Evolutionary conservation across 345 rosid genomes (phyloP).

Genomic region (Mallotus nudiflorus): DNA sequence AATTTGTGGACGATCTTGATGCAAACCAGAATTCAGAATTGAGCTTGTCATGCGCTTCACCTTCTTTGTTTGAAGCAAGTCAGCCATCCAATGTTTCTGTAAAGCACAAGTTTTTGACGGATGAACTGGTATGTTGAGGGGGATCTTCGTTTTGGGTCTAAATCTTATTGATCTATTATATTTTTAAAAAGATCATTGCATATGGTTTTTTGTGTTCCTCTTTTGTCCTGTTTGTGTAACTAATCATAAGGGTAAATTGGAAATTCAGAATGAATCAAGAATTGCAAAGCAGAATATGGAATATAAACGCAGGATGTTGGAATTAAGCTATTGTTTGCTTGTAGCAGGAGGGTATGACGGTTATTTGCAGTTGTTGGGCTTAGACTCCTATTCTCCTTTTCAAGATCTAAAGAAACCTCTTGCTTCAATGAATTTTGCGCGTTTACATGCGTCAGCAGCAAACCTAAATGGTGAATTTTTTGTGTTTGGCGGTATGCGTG

Average conservation of each 20-base stretch:
- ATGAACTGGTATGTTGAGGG: too few species aligned
- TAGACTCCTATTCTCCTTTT: conserved; percentile 60
- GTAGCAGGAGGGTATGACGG: conserved; percentile 68
- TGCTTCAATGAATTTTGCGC: conserved; percentile 52
- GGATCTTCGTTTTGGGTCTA: too few species aligned
- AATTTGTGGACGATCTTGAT: too few species aligned
- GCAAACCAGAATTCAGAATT: conserved; percentile 46
- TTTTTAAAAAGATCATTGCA: background rate
- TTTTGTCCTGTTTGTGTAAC: background rate
- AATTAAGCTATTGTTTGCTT: conserved; percentile 43
- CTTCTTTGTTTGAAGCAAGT: too few species aligned
- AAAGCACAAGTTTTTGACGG: too few species aligned
- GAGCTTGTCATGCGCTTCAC: too few species aligned
- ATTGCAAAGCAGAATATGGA: conserved; percentile 53
- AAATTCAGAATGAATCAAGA: conserved; percentile 56
- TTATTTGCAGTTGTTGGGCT: conserved; percentile 46
- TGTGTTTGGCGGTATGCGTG: conserved; percentile 69
- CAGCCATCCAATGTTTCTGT: too few species aligned
- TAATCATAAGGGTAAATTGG: background rate
- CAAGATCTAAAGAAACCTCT: conserved; percentile 49
- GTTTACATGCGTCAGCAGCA: conserved; percentile 65
- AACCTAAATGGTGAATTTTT: conserved; percentile 52
- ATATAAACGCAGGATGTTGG: conserved; percentile 45
- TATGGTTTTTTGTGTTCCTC: background rate
- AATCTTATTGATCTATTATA: background rate